A percentile compares a stretch with the other conserved stretches of the same genome.
phyloP scores from a whole-genome alignment of 306 rosid genomes.

The Ammopiptanthus mongolicus region DNA sequence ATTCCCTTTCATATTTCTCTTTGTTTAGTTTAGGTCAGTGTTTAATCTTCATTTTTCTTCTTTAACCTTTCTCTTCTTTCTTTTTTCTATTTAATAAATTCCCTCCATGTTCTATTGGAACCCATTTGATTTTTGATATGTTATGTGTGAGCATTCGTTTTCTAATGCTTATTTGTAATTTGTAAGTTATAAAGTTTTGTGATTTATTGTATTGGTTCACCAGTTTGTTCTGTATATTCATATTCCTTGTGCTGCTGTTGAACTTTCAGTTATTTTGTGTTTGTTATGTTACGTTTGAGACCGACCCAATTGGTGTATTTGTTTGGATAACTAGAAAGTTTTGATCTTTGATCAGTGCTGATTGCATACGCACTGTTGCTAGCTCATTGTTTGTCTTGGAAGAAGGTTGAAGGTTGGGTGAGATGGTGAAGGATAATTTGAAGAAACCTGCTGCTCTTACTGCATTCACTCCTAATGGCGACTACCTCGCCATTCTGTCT shows the following conservation, averaged over 20 bases:
- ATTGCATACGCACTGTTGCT: slow-evolving; percentile 2
- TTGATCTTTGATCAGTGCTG: neutral
- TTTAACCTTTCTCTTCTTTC: no score
- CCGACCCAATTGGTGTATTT: neutral
- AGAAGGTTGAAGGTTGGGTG: neutral
- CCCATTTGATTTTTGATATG: neutral
- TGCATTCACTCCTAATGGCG: slow-evolving; percentile 39
- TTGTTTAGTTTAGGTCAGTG: neutral
- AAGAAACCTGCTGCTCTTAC: slow-evolving; percentile 32
- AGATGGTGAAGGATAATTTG: slow-evolving; percentile 32
- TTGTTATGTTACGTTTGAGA: neutral
- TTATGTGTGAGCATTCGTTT: neutral
- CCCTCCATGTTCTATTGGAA: neutral
- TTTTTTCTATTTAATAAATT: neutral
- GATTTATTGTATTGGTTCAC: neutral
- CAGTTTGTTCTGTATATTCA: neutral
- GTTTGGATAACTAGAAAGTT: neutral
- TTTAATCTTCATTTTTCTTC: neutral
- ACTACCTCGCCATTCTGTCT: slow-evolving; percentile 30
- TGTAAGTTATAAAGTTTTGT: neutral
- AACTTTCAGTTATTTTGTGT: neutral
- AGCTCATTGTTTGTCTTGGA: neutral
- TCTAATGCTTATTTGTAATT: neutral
- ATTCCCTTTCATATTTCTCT: neutral
- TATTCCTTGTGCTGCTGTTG: neutral